phyloP scores from a whole-genome alignment of 352 stramenopile species.

The Phytophthora macrochlamydospora region DNA sequence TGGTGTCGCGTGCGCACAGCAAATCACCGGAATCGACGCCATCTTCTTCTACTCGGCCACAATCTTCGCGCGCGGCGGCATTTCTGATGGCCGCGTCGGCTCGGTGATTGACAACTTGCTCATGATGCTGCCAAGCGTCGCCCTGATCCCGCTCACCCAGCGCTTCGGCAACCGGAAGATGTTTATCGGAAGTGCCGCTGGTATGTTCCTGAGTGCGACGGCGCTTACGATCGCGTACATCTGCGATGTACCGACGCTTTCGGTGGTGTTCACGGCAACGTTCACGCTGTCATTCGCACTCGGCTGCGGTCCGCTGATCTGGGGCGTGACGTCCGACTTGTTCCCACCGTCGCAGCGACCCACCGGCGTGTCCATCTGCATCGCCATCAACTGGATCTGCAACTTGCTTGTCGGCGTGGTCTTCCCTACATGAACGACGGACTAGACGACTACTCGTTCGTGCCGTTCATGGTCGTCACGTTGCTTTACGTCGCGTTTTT shows the following conservation, averaged over 20 bases:
- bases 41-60: constrained; percentile 61
- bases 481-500: constrained; percentile 41
- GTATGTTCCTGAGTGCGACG: constrained; percentile 35
- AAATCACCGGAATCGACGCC: constrained; percentile 54
- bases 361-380: constrained; percentile 39
- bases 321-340: constrained; percentile 41
- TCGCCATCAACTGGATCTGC: constrained; percentile 46
- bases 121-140: constrained; percentile 44
- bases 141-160: constrained; percentile 17
- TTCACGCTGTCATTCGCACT: constrained; percentile 37
- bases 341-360: constrained; percentile 49
- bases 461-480: constrained; percentile 43
- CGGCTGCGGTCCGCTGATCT: constrained; percentile 49
- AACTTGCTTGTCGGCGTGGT: constrained; percentile 47
- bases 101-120: constrained; percentile 48
- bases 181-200: constrained; percentile 35
- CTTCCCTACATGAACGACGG: constrained; percentile 48
- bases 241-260: constrained; percentile 19
- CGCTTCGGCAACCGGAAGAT: constrained; percentile 44
- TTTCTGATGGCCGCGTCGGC: constrained; percentile 47
- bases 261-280: constrained; percentile 46
- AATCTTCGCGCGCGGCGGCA: constrained; percentile 47
- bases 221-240: constrained; percentile 34
- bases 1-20: constrained; percentile 33
- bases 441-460: constrained; percentile 35